A percentile compares a stretch with the other conserved stretches of the same genome.
Conservation (phyloP, 192 early-diverging fungal species). For the Lunasporangiospora selenospora region DNA sequence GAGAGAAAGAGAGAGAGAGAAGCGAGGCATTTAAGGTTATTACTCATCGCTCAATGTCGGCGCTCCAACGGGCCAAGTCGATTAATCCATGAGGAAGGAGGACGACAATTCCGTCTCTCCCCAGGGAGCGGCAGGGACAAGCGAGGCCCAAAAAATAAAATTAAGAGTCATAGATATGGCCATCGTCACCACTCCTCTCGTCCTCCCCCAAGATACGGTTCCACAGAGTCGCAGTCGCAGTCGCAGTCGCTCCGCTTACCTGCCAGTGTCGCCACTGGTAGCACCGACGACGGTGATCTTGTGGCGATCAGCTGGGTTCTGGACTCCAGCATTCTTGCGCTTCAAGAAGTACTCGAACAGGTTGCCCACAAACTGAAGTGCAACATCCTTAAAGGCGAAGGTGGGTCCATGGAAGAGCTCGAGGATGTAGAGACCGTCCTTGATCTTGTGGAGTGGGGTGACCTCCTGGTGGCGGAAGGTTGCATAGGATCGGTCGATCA, state of each 20-base stretch:
- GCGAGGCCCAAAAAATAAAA: conserved; percentile 6
- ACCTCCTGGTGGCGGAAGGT: conserved; percentile 81
- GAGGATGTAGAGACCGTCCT: conserved; percentile 73
- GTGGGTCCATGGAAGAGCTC: conserved; percentile 98
- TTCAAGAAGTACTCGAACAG: conserved; percentile 97
- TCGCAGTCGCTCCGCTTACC: conserved; percentile 35
- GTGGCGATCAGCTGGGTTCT: conserved; percentile 58
- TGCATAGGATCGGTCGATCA: conserved; percentile 77
- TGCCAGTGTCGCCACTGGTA: conserved; percentile 95
- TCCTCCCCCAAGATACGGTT: too few species aligned
- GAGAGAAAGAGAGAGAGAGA: neutral
- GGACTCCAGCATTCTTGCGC: conserved; percentile 64
- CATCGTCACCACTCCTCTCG: too few species aligned
- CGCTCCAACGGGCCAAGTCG: too few species aligned
- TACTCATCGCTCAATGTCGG: conserved; percentile 31
- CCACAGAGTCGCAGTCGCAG: too few species aligned
- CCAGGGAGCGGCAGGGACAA: too few species aligned
- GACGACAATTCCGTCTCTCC: too few species aligned
- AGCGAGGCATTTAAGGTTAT: conserved; percentile 25
- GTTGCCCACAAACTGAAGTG: conserved; percentile 96
- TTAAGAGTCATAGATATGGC: conserved; percentile 11
- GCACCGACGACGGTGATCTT: conserved; percentile 92
- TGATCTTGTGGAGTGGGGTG: conserved; percentile 76
- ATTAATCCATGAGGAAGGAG: too few species aligned
- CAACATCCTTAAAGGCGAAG: conserved; percentile 99